Conservation (phyloP, 106 monocot genomes). For the Alisma plantagoaquatica region DNA sequence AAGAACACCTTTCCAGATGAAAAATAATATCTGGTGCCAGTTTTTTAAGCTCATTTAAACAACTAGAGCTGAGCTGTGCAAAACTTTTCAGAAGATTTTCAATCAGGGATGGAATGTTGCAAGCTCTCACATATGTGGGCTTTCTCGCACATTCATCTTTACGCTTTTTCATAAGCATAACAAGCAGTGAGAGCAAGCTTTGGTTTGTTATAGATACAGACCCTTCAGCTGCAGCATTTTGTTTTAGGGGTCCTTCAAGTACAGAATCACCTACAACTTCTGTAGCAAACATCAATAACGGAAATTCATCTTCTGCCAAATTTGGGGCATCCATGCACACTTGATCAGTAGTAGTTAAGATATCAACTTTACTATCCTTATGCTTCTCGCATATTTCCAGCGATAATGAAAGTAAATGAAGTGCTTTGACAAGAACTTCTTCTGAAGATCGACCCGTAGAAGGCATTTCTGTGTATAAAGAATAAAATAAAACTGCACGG, state of each 20-base stretch:
- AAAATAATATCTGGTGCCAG: constrained; percentile 53
- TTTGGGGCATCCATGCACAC: not conserved
- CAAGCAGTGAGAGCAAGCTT: constrained; percentile 67
- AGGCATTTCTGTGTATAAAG: constrained; percentile 39
- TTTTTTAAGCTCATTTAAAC: constrained; percentile 37
- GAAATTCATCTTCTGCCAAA: constrained; percentile 13
- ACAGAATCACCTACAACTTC: constrained; percentile 33
- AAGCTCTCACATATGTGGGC: constrained; percentile 38
- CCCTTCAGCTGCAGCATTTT: constrained; percentile 15
- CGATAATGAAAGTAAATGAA: constrained; percentile 72
- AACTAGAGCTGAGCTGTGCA: constrained; percentile 39
- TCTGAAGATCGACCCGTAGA: constrained; percentile 65
- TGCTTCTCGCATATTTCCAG: constrained; percentile 64
- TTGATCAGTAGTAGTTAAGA: not conserved
- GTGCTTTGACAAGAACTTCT: constrained; percentile 64
- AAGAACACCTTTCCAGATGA: constrained; percentile 9
- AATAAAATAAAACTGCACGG: constrained; percentile 68
- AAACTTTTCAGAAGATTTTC: constrained; percentile 73
- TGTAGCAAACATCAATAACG: constrained; percentile 42
- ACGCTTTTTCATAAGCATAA: constrained; percentile 52
- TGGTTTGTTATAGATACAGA: constrained; percentile 28
- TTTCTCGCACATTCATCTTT: constrained; percentile 39
- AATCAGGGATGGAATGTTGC: constrained; percentile 48
- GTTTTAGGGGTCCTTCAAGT: constrained; percentile 13
- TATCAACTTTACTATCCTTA: not conserved